Evolutionary conservation across 2,329 filamentous ascomycete genomes (phyloP).

Genomic region (Ascochyta pisi): DNA sequence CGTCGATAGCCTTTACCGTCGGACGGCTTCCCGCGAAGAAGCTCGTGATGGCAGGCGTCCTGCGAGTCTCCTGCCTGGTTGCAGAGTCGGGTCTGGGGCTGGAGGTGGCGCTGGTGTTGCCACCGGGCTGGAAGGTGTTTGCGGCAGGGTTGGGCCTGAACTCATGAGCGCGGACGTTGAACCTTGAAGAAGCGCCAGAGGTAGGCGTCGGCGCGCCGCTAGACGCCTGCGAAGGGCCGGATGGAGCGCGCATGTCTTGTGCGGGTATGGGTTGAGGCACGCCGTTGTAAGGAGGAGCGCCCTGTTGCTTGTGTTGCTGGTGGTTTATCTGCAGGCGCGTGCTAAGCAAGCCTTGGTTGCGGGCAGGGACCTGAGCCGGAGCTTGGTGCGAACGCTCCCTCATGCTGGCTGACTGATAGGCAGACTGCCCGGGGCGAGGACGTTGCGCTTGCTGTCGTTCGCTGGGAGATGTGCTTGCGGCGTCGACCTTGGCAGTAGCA

Average conservation of each 20-base stretch:
- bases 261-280: conserved; percentile 64
- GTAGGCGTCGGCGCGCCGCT: conserved; percentile 59
- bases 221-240: conserved; percentile 68
- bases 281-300: conserved; percentile 52
- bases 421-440: conserved; percentile 47
- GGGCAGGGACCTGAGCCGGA: conserved; percentile 48
- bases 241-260: conserved; percentile 73
- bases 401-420: conserved; percentile 55
- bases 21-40: conserved; percentile 76
- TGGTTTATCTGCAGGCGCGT: conserved; percentile 60
- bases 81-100: conserved; percentile 69
- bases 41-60: conserved; percentile 48
- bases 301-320: conserved; percentile 58
- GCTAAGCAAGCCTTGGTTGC: conserved; percentile 55
- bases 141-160: conserved; percentile 88
- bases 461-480: conserved; percentile 40
- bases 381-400: conserved; percentile 53
- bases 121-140: conserved; percentile 77
- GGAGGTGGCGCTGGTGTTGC: conserved; percentile 67
- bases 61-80: conserved; percentile 40
- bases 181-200: conserved; percentile 60
- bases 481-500: conserved; percentile 45
- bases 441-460: conserved; percentile 59
- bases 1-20: conserved; percentile 58
- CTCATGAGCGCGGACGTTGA: conserved; percentile 71